Evolutionary conservation across 441 rosid genomes (phyloP), one percentile per base, ranked within the genome.

Genomic region (Adansonia rubrostipa): DNA sequence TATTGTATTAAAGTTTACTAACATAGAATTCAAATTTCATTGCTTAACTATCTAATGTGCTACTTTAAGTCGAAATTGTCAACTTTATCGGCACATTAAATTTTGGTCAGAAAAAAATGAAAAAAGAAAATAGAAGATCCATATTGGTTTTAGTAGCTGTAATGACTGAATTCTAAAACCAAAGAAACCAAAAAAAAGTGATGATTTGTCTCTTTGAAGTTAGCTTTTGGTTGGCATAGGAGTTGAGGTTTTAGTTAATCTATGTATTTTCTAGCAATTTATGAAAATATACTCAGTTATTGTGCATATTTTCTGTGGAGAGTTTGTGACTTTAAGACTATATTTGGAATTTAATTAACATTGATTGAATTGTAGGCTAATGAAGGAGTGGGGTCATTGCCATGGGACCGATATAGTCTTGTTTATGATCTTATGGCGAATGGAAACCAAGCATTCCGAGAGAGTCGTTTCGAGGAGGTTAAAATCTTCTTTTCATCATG

Each of bases 381-480:
- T 76, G 98, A 89, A 82, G 97, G 88, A n/a, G 97, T 84, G 63
- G 85, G 86, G 51, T 86, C 93, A 5, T 82, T 93, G 86, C 90
- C 89, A 9, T 51, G 74, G 91, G 92, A 92, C 66, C 80, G 80
- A 54, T 90, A 85, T 72, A 85, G 80, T 78, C 90, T 84, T 79
- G 91, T 91, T 68, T 85, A 85, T 79, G 88, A 91, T 77, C 89
- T 89, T 20, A 87, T 92, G 51, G 87, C 82, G 81, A 87, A 84
- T 71, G 99, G 95, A 73, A 93, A 93, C 82, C 78, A 62, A 76
- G 89, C 96, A 42, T 93, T 89, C 80, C 88, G 89, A 53, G 89
- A 88, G 28, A 84, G 81, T 77, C 85, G 28, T 82, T 91, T 93
- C 80, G 96, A 92, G 85, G 90, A 92, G 93, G 99, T 92, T 62